A percentile compares a stretch with the other conserved stretches of the same genome.
phyloP scores from a whole-genome alignment of 2,329 filamentous ascomycete species.

The Aspergillus brunneoviolaceus region DNA sequence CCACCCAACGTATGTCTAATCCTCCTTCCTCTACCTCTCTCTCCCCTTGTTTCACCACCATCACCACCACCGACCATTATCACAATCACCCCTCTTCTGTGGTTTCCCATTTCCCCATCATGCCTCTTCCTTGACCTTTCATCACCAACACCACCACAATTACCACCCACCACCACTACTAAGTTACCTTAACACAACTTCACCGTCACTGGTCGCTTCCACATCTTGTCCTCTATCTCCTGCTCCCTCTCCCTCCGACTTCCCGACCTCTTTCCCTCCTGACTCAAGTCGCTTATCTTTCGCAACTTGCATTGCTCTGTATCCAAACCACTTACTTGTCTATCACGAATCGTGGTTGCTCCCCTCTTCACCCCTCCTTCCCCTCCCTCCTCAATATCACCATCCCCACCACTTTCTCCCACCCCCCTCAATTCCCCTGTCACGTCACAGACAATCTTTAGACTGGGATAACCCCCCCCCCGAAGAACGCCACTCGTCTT shows the following conservation, averaged over 20 bases:
- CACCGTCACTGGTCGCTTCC: not conserved
- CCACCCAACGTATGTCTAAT: slow-evolving; percentile 25
- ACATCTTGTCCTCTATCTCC: not conserved
- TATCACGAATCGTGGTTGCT: not conserved
- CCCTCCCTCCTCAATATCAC: not conserved
- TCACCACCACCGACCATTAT: not conserved
- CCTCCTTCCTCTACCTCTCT: not conserved
- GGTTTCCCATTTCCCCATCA: slow-evolving; percentile 7
- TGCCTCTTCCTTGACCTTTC: slow-evolving; percentile 1
- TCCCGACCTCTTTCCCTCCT: not conserved
- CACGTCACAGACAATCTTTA: not conserved
- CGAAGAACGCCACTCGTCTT: slow-evolving; percentile 1
- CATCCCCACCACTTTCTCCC: not conserved
- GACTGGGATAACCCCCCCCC: not conserved
- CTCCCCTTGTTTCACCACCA: not conserved
- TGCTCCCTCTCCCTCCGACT: not conserved
- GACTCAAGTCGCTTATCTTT: slow-evolving; percentile 6
- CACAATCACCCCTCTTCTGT: slow-evolving; percentile 2
- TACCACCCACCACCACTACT: not conserved
- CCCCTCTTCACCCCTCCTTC: not conserved
- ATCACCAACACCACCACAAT: slow-evolving; percentile 1
- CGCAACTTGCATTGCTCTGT: slow-evolving; percentile 1
- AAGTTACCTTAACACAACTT: not conserved
- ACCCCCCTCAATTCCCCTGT: not conserved
- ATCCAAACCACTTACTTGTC: slow-evolving; percentile 1